These are phyloP conservation scores for Phragmites australis DNA, from an alignment of 176 grass and related monocot species.

Conservation along the genomic window DNA sequence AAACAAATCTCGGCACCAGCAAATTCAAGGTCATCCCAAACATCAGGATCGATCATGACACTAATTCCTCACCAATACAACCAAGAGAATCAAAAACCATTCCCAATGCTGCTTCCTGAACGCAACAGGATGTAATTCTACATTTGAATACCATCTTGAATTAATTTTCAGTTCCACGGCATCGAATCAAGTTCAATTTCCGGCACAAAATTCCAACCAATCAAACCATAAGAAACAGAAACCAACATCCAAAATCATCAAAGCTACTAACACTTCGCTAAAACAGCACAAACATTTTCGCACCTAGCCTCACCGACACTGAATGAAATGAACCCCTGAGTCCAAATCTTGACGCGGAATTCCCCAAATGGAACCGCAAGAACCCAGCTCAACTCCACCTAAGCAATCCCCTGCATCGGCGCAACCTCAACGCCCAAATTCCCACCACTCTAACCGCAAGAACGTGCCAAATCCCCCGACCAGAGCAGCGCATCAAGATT, in stretches of 20 bases:
- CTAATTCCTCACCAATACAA: background rate
- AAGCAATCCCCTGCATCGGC: background rate
- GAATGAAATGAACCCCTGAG: background rate
- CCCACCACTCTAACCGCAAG: background rate
- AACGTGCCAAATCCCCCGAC: background rate
- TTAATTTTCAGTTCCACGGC: background rate
- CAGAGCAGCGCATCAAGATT: background rate
- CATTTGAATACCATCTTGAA: background rate
- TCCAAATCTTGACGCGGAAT: constrained; percentile 22
- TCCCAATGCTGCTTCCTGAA: background rate
- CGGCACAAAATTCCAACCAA: constrained; percentile 6
- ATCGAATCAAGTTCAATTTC: no score
- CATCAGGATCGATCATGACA: background rate
- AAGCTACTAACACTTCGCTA: background rate
- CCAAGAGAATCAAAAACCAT: background rate
- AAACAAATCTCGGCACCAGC: background rate
- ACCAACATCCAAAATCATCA: background rate
- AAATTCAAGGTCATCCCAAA: background rate
- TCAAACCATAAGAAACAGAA: background rate
- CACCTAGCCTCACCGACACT: background rate
- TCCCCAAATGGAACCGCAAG: background rate
- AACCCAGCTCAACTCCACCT: background rate
- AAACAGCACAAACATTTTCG: constrained; percentile 12
- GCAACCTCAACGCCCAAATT: background rate
- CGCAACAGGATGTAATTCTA: background rate